Percentiles rank a stretch among this genome's conserved stretches.
These are phyloP conservation scores for Tetrahymena borealis DNA, from an alignment of 73 alveolate genomes.

Conservation along the genomic window DNA sequence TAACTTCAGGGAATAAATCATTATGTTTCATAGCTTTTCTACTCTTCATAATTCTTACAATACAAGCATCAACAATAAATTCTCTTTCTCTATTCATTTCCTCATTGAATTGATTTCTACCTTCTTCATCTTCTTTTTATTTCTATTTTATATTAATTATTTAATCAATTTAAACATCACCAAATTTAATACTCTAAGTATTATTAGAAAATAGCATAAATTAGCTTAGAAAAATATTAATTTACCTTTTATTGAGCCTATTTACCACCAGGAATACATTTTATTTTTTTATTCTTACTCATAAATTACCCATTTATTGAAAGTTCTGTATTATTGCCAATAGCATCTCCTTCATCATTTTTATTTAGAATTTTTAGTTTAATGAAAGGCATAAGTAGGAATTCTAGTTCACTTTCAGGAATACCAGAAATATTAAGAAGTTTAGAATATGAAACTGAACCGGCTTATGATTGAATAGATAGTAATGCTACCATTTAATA, in stretches of 20 bases:
- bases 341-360: slow-evolving; percentile 11
- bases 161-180: not conserved
- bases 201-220: no score
- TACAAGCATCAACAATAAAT: slow-evolving; percentile 20
- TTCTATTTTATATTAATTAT: not conserved
- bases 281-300: slow-evolving; percentile 11
- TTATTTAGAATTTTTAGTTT: slow-evolving; percentile 7
- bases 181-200: no score
- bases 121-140: slow-evolving; percentile 12
- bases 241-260: slow-evolving; percentile 2
- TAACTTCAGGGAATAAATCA: slow-evolving; percentile 16
- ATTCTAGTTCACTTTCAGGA: slow-evolving; percentile 16
- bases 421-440: slow-evolving; percentile 1
- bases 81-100: slow-evolving; percentile 22
- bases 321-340: not conserved
- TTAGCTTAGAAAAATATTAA: not conserved
- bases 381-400: slow-evolving; percentile 20
- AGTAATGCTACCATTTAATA: slow-evolving; percentile 12
- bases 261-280: slow-evolving; percentile 12
- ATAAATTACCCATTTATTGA: not conserved
- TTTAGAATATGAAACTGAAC: not conserved
- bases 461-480: not conserved
- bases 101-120: not conserved
- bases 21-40: slow-evolving; percentile 17
- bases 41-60: slow-evolving; percentile 25